A percentile compares a stretch with the other conserved stretches of the same genome.
These are phyloP conservation scores for Populus davidiana DNA, from an alignment of 345 rosid genomes.

Conservation along the genomic window DNA sequence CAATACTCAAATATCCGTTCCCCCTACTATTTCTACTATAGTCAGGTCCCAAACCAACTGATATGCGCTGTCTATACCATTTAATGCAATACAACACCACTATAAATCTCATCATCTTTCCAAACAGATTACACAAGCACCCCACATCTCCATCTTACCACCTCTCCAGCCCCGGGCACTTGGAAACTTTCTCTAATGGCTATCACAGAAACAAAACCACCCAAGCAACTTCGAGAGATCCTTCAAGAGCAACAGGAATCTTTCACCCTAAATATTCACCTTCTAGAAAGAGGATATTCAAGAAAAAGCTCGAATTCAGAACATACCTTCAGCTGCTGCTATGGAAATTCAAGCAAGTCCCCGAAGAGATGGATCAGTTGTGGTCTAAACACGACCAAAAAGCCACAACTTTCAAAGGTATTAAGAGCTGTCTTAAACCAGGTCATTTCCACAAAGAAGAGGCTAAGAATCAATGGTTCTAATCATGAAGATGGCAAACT, in stretches of 20 bases:
- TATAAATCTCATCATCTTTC: not conserved
- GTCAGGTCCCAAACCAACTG: conserved; percentile 30
- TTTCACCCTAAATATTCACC: conserved; percentile 41
- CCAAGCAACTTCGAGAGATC: conserved; percentile 43
- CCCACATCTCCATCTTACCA: conserved; percentile 12
- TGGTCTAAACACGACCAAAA: conserved; percentile 17
- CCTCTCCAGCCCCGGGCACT: not conserved
- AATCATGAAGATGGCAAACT: conserved; percentile 14
- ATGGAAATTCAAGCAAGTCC: conserved; percentile 21
- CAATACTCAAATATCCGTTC: conserved; percentile 21
- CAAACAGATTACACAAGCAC: not conserved
- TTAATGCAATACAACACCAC: conserved; percentile 9
- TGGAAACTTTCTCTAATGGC: conserved; percentile 25
- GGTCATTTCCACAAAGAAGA: conserved; percentile 18
- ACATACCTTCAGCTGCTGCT: conserved; percentile 3
- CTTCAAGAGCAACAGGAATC: conserved; percentile 65
- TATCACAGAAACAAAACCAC: conserved; percentile 16
- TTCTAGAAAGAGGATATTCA: conserved; percentile 36
- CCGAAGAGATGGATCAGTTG: conserved; percentile 3
- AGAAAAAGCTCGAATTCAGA: conserved; percentile 20
- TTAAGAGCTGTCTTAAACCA: conserved; percentile 28
- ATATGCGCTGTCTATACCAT: conserved; percentile 27
- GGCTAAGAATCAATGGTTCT: conserved; percentile 14
- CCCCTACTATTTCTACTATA: conserved; percentile 4
- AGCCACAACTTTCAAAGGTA: conserved; percentile 23